Base-by-base conservation (phyloP, 2,329 filamentous ascomycete species). In the Ilyonectria mors-panacis region DNA sequence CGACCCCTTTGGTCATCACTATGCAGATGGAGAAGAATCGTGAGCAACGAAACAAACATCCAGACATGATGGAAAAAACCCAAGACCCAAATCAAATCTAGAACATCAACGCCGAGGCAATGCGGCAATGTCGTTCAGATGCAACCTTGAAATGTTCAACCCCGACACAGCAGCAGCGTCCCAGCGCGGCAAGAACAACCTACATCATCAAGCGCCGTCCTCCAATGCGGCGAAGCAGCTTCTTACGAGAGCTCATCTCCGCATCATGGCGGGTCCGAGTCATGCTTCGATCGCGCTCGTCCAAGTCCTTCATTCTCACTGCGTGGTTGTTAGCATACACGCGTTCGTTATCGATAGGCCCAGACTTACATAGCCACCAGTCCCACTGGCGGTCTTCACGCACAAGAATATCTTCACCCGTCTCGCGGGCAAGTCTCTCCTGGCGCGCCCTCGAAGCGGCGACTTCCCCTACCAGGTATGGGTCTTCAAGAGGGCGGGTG, bases 401-500 rank as follows among this genome's bases (percentile, higher is more conserved):
- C 48, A 86, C 78, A 61, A 92, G 79, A 47, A 89, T 79, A 65
- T 88, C 87, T 28, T 87, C 86, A 1, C 84, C 84, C 44, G 82
- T 84, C 79, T 91, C 87, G 59, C 86, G 81, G n/a, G 84, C 84
- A 30, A 91, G 78, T 67, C 91, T 83, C 74, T 88, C 87, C n/a
- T 81, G 79, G 48, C 88, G 83, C 8, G 89, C 89, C 68, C 84
- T 79, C 10, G 84, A 82, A 2, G 91, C 91, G 4, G 90, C 91
- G 57, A 85, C 85, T 79, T 92, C 90, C 37, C 91, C 91, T 2
- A 93, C 91, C 10, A 93, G 81, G 63, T 90, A 86, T 0, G 90
- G 91, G 70, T 93, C 91, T 78, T 93, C 91, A 19, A 91, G 83
- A 3, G 89, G 89, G 7, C 85, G 83, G 78, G 77, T 54, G 73